Evolutionary conservation across 2,329 filamentous ascomycete genomes (phyloP).

Genomic region (Ophiostoma montium): DNA sequence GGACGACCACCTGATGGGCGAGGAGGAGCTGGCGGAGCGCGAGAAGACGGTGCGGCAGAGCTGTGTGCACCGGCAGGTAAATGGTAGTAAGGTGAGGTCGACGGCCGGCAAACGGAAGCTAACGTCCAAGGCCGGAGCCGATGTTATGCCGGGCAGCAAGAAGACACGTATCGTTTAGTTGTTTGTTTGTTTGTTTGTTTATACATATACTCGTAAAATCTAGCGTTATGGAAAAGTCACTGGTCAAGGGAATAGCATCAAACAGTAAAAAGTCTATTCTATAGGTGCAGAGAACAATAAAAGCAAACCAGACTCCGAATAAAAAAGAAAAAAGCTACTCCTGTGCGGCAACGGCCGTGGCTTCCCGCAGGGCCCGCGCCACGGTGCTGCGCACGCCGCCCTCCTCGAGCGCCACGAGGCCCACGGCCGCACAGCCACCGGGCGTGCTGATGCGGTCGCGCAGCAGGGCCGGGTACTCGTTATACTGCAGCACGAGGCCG

Average conservation of each 20-base stretch:
- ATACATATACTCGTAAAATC: neutral
- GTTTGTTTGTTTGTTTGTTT: neutral
- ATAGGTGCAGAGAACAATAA: neutral
- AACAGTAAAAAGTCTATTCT: neutral
- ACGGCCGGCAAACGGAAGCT: slow-evolving; percentile 14
- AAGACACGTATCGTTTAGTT: slow-evolving; percentile 3
- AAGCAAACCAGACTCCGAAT: neutral
- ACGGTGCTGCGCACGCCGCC: slow-evolving; percentile 53
- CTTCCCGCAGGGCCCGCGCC: slow-evolving; percentile 54
- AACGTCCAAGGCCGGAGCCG: slow-evolving; percentile 12
- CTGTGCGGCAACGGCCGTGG: slow-evolving; percentile 45
- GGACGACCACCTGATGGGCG: slow-evolving; percentile 65
- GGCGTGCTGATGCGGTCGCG: slow-evolving; percentile 66
- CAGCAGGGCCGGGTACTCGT: slow-evolving; percentile 62
- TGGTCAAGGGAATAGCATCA: no score
- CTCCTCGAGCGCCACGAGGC: slow-evolving; percentile 60
- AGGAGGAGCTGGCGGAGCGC: slow-evolving; percentile 53
- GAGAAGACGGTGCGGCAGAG: slow-evolving; percentile 21
- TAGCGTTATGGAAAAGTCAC: neutral
- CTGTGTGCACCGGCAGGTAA: slow-evolving; percentile 27
- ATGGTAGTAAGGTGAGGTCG: no score
- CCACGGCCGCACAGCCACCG: slow-evolving; percentile 65
- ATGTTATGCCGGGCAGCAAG: slow-evolving; percentile 10
- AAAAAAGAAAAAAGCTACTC: neutral
- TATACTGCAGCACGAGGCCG: slow-evolving; percentile 46